Evolutionary conservation across 2,329 filamentous ascomycete genomes (phyloP).

Genomic region (Exophiala oligosperma): DNA sequence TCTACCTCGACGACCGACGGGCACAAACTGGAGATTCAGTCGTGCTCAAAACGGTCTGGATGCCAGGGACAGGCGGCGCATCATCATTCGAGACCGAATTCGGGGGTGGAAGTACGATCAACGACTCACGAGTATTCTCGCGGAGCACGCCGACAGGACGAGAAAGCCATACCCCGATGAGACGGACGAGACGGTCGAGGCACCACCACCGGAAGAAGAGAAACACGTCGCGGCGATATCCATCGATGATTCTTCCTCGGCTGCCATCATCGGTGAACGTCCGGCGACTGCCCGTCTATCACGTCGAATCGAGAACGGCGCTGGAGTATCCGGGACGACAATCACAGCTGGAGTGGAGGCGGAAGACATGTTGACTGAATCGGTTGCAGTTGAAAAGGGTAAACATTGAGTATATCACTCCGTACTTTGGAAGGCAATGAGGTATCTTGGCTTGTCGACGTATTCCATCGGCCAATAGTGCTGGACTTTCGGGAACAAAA

Average conservation of each 20-base stretch:
- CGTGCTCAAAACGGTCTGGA: background rate
- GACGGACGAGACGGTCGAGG: background rate
- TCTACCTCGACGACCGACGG: background rate
- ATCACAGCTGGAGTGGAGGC: background rate
- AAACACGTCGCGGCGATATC: background rate
- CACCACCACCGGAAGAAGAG: background rate
- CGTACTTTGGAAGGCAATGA: no score
- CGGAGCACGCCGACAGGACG: background rate
- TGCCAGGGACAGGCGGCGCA: background rate
- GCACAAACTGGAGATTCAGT: background rate
- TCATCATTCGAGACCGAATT: background rate
- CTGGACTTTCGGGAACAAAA: no score
- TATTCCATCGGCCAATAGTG: no score
- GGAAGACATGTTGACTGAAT: background rate
- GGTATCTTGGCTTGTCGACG: no score
- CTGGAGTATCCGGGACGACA: background rate
- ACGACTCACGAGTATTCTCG: background rate
- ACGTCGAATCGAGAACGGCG: background rate
- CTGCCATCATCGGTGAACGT: background rate
- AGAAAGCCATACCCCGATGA: slow-evolving; percentile 1
- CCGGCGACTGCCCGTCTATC: background rate
- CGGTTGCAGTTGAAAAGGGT: background rate
- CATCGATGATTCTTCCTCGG: background rate
- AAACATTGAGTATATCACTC: background rate
- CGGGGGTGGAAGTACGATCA: background rate